These are phyloP conservation scores for Cubamyces lactineus DNA, from an alignment of 768 basidiomycete genomes.

Conservation along the genomic window DNA sequence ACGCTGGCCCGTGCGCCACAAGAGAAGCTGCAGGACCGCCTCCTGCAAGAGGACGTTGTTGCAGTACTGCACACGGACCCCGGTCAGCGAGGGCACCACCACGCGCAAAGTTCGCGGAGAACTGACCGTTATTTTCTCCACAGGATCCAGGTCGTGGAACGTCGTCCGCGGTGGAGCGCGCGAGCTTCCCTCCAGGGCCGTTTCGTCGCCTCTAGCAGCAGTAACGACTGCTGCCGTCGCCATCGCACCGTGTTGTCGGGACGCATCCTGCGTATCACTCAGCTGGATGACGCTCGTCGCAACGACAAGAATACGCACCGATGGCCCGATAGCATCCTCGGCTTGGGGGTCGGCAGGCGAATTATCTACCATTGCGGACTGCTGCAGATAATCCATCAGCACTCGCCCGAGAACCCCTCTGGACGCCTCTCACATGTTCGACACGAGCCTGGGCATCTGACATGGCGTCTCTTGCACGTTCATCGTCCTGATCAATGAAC, in stretches of 20 bases:
- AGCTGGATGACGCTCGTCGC: background rate
- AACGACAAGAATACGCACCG: conserved; percentile 2
- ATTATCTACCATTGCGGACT: background rate
- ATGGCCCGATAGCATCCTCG: background rate
- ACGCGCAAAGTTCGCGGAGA: background rate
- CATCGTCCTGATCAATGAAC: conserved; percentile 10
- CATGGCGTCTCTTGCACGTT: background rate
- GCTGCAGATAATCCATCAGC: conserved; percentile 12
- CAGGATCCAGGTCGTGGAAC: conserved; percentile 22
- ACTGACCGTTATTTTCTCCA: conserved; percentile 27
- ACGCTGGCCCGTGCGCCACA: conserved; percentile 71
- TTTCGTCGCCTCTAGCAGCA: background rate
- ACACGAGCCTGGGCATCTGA: background rate
- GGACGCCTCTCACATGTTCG: background rate
- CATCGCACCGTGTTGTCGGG: background rate
- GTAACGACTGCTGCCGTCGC: background rate
- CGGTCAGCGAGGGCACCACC: background rate
- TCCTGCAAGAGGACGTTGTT: conserved; percentile 73
- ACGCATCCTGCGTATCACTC: conserved; percentile 2
- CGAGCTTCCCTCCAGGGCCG: background rate
- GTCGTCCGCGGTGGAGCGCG: conserved; percentile 12
- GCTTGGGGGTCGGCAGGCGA: background rate
- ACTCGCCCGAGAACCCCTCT: background rate
- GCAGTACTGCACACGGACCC: conserved; percentile 60
- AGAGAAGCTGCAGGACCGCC: conserved; percentile 68